Conservation (phyloP, 2,329 filamentous ascomycete species). For the Cercospora nicotianae region DNA sequence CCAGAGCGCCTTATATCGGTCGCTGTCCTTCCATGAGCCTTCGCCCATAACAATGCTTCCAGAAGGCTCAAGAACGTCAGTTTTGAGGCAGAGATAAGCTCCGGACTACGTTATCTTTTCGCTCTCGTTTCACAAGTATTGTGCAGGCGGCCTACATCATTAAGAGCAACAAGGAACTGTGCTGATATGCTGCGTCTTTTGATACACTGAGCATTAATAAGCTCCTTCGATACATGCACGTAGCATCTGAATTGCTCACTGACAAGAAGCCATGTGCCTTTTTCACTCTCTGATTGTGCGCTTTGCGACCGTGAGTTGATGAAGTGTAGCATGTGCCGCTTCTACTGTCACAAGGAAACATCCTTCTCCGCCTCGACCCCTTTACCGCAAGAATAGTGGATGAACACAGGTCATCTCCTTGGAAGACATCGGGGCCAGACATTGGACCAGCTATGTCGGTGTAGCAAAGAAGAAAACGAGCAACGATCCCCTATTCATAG, state of each 20-base stretch:
- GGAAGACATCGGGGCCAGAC: neutral
- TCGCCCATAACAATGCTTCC: too few species aligned
- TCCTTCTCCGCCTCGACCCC: neutral
- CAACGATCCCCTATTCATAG: neutral
- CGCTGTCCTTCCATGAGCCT: neutral
- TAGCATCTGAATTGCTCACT: neutral
- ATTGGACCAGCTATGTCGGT: neutral
- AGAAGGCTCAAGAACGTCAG: too few species aligned
- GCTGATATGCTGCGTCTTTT: neutral
- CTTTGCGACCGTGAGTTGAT: neutral
- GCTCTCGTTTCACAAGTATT: too few species aligned
- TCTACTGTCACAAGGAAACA: neutral
- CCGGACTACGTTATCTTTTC: too few species aligned
- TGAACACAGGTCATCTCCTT: accelerated
- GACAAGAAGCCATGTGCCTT: neutral
- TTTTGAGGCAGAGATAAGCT: neutral
- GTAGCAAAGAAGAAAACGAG: neutral
- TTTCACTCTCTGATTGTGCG: neutral
- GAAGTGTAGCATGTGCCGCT: neutral
- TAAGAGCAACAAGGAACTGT: neutral
- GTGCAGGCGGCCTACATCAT: neutral
- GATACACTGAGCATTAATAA: neutral
- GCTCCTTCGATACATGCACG: neutral
- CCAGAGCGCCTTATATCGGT: neutral
- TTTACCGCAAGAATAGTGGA: neutral